Evolutionary conservation across 257 asterid species (phyloP), one percentile per base, ranked within the genome.

Genomic region (Petrea volubilis): DNA sequence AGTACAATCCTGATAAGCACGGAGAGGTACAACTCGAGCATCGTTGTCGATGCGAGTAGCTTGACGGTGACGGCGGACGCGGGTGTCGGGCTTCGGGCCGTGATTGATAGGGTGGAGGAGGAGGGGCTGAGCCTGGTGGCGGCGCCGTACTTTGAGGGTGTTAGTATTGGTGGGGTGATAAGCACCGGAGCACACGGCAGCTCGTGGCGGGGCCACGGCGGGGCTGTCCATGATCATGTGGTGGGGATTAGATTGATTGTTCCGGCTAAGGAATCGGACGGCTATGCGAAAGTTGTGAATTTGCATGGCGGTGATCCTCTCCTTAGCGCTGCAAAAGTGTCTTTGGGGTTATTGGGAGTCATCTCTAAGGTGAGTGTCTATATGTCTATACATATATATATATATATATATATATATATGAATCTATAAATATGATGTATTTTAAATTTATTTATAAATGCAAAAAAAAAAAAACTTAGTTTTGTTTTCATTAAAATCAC

Each of bases 181-280:
- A 38, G 43, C 43, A 38, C 43, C 12, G 97, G 92, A 29, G 88
- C 98, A 0, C 96, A 93, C 83, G 98, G 98, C 14, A 93, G 97
- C 83, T 90, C 98, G 61, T 93, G 97, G 98, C 47, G 93, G 91
- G 98, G 96, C 6, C 76, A 55, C 9, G 98, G 98, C 12, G 97
- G 96, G 14, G 87, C 98, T 3, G 79, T 93, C 8, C 98, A 93
- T 63, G 97, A 93, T 65, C 97, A 88, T 44, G 95, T 90, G 2
- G 56, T 77, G 2, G 88, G 87, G 9, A 29, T 93, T 0, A 79
- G 89, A 50, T 28, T 93, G 7, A 65, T 90, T 0, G 87, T 89
- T n/a, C 78, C 92, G 0, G 92, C 75, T 0, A 61, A 70, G 8
- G 84, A 75, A 49, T 58, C 43, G 43, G 43, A 38, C 2, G 43